These are phyloP conservation scores for Melaleuca alternifolia DNA, from an alignment of 345 rosid genomes.

Conservation along the genomic window DNA sequence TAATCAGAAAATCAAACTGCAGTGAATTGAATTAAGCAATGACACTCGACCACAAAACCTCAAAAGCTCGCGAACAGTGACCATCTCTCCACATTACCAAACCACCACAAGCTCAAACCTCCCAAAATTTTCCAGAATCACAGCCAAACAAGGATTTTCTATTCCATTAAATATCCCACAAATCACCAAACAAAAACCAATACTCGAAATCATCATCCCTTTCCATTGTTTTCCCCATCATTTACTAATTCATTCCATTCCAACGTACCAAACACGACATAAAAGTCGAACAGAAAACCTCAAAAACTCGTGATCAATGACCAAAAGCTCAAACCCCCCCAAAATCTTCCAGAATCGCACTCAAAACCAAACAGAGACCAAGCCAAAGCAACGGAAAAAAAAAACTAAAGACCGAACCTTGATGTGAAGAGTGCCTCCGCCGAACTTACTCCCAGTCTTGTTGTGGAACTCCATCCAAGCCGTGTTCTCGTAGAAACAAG, in stretches of 20 bases:
- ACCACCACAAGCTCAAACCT: no score
- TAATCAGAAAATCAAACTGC: neutral
- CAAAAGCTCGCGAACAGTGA: no score
- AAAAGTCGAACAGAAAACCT: neutral
- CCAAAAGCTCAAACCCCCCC: neutral
- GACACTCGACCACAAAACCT: no score
- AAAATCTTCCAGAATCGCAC: neutral
- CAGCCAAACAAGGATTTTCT: no score
- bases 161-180: no score
- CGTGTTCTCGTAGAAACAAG: slow-evolving; percentile 64
- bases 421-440: slow-evolving; percentile 92
- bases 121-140: no score
- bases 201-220: rapidly evolving
- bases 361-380: neutral
- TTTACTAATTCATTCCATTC: no score
- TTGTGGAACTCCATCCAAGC: slow-evolving; percentile 95
- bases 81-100: no score
- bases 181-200: no score
- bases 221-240: no score
- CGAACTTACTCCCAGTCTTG: slow-evolving; percentile 59
- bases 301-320: neutral
- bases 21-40: neutral
- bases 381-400: neutral
- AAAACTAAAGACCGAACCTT: slow-evolving; percentile 26
- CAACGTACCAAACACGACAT: neutral